Evolutionary conservation across 768 basidiomycete species (phyloP).

Genomic region (Suillus plorans): DNA sequence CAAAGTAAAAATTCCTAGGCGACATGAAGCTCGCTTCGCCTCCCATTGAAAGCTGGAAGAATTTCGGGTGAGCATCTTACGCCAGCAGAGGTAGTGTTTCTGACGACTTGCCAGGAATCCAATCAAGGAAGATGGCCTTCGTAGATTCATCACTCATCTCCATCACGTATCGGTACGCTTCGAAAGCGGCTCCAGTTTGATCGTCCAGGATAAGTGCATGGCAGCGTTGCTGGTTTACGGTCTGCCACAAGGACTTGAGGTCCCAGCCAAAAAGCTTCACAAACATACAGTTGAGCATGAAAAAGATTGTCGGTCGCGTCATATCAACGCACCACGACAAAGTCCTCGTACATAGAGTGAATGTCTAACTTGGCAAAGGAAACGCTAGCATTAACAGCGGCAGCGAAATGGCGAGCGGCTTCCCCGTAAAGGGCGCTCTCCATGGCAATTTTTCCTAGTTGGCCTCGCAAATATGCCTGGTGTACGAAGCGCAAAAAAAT

Average conservation of each 20-base stretch:
- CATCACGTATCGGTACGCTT: neutral
- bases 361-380: neutral
- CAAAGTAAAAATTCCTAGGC: neutral
- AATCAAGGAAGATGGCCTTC: neutral
- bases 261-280: neutral
- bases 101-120: neutral
- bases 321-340: no score
- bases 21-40: neutral
- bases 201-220: neutral
- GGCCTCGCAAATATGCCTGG: neutral
- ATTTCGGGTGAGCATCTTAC: neutral
- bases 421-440: neutral
- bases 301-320: no score
- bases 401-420: neutral
- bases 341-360: no score
- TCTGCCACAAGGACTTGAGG: neutral
- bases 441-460: neutral
- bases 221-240: neutral
- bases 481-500: neutral
- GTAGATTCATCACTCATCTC: neutral
- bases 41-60: neutral
- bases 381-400: neutral
- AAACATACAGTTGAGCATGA: neutral
- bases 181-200: neutral
- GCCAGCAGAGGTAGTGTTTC: neutral